Evolutionary conservation across 2,329 filamentous ascomycete genomes (phyloP).

Genomic region (Neurospora sp.): DNA sequence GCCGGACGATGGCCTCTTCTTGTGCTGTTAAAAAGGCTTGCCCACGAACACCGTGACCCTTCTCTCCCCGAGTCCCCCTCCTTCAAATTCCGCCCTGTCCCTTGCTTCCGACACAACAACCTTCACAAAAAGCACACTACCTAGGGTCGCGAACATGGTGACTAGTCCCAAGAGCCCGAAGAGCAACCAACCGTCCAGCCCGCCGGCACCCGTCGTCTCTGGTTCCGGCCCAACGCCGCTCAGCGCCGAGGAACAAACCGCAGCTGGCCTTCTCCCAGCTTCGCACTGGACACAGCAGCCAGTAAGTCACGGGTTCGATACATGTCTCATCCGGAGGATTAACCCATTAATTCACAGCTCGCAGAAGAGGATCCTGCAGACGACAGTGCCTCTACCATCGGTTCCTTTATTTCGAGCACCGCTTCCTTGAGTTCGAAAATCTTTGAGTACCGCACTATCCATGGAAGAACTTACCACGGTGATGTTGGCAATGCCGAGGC

Average conservation of each 20-base stretch:
- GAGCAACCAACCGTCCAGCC: background rate
- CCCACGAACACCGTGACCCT: background rate
- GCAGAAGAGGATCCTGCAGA: background rate
- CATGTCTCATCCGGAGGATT: background rate
- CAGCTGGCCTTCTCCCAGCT: background rate
- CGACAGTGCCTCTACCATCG: background rate
- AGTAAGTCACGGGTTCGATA: background rate
- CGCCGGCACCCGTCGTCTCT: background rate
- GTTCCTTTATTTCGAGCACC: background rate
- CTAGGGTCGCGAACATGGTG: background rate
- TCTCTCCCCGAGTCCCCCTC: background rate
- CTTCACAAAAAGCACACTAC: background rate
- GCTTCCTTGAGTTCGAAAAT: constrained; percentile 3
- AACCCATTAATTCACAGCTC: background rate
- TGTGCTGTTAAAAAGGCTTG: background rate
- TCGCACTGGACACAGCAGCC: background rate
- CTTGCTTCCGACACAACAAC: background rate
- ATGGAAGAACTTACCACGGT: constrained; percentile 3
- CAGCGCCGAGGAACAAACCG: background rate
- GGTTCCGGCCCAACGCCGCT: background rate
- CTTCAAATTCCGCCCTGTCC: background rate
- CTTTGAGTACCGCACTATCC: constrained; percentile 10
- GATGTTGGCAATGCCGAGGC: background rate
- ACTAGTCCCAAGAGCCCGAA: background rate
- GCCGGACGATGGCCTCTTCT: background rate